Evolutionary conservation across 805 yeast species (phyloP), one percentile per base, ranked within the genome.

Genomic region (Saccharomyces eubayanus): DNA sequence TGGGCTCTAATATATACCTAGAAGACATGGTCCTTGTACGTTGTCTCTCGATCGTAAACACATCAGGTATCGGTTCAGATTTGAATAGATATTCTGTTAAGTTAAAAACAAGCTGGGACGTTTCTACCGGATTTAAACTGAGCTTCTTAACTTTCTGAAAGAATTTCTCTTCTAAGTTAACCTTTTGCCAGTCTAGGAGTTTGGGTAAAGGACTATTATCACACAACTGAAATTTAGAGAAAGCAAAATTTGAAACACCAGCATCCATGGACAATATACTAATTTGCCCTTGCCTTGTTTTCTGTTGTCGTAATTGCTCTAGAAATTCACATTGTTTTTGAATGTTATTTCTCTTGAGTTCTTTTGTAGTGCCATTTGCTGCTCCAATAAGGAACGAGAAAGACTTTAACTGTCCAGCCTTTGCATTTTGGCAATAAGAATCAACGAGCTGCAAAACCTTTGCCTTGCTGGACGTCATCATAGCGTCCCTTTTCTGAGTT

Each of bases 1-100:
- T 75, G 53, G 76, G 74, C 52, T 82, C 84, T 5, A 79, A 68
- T 0, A 83, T 76, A 16, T 64, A 65, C 10, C 72, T 69, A 1
- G 77, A 69, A 0, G 84, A 78, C 57, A 67, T 67, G 0, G 81
- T 73, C 50, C 87, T 71, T 45, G 77, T 71, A 43, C 88, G 61
- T 62, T 84, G 89, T 53, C 81, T 62, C 59, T 84, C 89, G 2
- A 83, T 67, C 10, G 82, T 60, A 2, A 80, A 72, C 2, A 74
- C 62, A 54, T 76, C 76, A 0, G 81, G 77, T 0, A 55, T 30
- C 0, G 55, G 9, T 2, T 55, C 47, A 3, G 54, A 52, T 1
- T 51, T 24, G 2, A 65, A 62, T 11, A 71, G 55, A 27, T 63
- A 51, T 14, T 71, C 64, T 0, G 68, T 64, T 3, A 72, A 56